Conservation (phyloP, 164 flowering plant genomes). For the Malania oleifera region DNA sequence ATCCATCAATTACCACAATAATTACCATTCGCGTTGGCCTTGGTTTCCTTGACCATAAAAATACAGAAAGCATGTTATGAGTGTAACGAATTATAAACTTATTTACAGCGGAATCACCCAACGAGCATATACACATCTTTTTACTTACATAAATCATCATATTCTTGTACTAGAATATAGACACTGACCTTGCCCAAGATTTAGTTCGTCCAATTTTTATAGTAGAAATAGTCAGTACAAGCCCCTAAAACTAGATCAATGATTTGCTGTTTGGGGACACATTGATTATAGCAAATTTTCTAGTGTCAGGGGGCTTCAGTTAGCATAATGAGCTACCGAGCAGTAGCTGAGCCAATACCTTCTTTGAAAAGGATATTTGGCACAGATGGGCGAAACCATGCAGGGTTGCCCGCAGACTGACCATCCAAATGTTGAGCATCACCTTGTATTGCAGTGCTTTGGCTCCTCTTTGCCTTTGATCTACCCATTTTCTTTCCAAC, state of each 20-base stretch:
- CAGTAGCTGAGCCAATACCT: conserved; percentile 3
- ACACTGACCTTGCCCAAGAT: not conserved
- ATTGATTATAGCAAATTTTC: no score
- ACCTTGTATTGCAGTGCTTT: conserved; percentile 12
- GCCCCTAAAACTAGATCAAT: no score
- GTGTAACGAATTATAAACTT: no score
- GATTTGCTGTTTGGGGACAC: no score
- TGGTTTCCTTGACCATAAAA: no score
- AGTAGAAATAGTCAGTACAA: no score
- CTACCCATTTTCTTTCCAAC: conserved; percentile 50
- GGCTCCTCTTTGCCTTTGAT: conserved; percentile 35
- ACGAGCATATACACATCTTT: conserved; percentile 5
- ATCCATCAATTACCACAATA: no score
- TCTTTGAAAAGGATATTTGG: conserved; percentile 53
- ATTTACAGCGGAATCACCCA: conserved; percentile 2
- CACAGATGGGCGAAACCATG: conserved; percentile 63
- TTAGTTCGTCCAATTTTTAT: not conserved
- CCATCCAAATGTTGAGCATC: conserved; percentile 36
- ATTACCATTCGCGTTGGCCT: no score
- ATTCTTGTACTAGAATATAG: not conserved
- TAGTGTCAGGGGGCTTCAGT: no score
- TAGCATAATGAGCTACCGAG: conserved; percentile 18
- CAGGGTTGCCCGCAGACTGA: conserved; percentile 34
- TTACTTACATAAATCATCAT: not conserved
- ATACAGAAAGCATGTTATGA: no score